Base-by-base conservation (phyloP, 805 yeast species). In the Tetrapisispora namnaoensis region DNA sequence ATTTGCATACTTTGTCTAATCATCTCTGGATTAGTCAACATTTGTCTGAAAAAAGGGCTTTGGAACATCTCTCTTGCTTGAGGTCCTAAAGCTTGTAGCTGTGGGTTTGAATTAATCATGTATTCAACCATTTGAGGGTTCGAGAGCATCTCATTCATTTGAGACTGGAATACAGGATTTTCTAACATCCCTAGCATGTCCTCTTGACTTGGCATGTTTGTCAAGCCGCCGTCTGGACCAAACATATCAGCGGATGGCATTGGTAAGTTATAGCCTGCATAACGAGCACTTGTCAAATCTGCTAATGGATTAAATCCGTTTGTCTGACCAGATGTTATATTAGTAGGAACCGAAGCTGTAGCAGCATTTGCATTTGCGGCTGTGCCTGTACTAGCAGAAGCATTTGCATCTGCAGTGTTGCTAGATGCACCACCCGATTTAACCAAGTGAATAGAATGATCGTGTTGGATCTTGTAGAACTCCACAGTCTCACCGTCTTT, bases 231-330 rank as follows among this genome's bases (percentile, higher is more conserved):
- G 65, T 90, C 97, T 27, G 96, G 90, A 1, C 96, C 96, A 70
- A 91, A 89, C 84, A 87, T 77, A 42, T 82, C 78, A 1, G 88
- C 87, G 3, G 86, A 76, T 5, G 99, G 98, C 67, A 93, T 73
- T 58, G 88, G 90, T 22, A 56, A 45, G 44, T 72, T 70, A 58
- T 80, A 82, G 1, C 99, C 99, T 2, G 98, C 97, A 61, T 89
- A 93, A 48, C 97, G 79, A 1, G 98, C 98, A 45, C 96, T 91
- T 0, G 98, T 91, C 54, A 91, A 73, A 54, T 85, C 96, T 11
- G 95, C 90, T 59, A 93, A 74, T 36, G 96, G 95, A 66, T 93
- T 88, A 67, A 83, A 86, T 0, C 95, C 77, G 13, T 91, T 93
- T 53, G 80, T 83, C 51, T 61, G 65, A 5, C 99, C 99, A 2